Evolutionary conservation across 257 asterid genomes (phyloP).

Genomic region (Solanum etuberosum): DNA sequence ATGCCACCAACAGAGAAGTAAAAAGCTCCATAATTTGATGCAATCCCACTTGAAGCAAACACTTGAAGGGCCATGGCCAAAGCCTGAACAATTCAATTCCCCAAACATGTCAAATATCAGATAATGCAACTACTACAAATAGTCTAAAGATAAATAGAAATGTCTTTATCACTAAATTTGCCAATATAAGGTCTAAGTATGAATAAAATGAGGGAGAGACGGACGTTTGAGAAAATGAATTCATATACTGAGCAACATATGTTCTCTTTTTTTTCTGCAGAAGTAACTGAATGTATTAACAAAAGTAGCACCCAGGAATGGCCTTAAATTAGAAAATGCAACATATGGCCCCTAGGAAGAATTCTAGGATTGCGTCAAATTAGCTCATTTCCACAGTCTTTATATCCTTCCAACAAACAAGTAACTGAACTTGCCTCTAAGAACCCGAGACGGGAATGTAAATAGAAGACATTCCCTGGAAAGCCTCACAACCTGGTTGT

Average conservation of each 20-base stretch:
- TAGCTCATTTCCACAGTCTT: not conserved
- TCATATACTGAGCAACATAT: not conserved
- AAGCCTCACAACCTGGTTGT: not conserved
- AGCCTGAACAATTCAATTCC: conserved; percentile 36
- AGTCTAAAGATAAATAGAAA: not conserved
- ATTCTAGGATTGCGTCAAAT: not conserved
- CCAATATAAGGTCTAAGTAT: not conserved
- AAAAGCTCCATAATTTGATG: conserved; percentile 31
- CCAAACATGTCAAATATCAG: not conserved
- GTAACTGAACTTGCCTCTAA: not conserved
- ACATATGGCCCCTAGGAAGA: not conserved
- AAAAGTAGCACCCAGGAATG: not conserved
- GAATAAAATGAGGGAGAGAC: not conserved
- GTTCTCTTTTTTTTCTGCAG: not conserved
- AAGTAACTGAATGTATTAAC: not conserved
- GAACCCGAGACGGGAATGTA: not conserved
- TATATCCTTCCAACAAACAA: not conserved
- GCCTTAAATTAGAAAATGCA: not conserved
- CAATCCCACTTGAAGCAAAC: conserved; percentile 39
- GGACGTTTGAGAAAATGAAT: not conserved
- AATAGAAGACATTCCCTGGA: not conserved
- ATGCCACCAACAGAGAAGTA: conserved; percentile 62
- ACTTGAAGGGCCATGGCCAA: conserved; percentile 72
- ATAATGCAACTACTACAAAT: not conserved
- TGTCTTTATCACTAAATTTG: not conserved